Evolutionary conservation across 2,329 filamentous ascomycete species (phyloP).

Genomic region (Ophiostoma himal-ulmi): DNA sequence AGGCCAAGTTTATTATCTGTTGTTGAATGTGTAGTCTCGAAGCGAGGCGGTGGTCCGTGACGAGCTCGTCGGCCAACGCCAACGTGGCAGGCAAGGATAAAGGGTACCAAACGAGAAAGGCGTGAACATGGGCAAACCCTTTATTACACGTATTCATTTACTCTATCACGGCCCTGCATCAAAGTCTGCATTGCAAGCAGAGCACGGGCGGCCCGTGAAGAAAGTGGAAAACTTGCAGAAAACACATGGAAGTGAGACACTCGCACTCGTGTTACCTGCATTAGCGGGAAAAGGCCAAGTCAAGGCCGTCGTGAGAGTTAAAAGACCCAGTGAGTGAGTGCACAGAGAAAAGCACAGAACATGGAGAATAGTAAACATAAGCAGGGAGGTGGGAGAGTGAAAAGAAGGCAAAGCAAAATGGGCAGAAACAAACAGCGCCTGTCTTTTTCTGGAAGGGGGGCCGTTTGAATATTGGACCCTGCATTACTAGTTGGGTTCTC

Average conservation of each 20-base stretch:
- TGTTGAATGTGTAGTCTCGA: background rate
- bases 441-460: background rate
- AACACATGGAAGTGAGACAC: conserved; percentile 3
- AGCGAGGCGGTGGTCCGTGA: background rate
- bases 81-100: background rate
- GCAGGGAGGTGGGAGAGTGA: background rate
- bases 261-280: background rate
- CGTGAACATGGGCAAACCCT: background rate
- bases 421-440: background rate
- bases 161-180: background rate
- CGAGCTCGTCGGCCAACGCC: background rate
- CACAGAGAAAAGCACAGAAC: background rate
- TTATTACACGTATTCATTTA: background rate
- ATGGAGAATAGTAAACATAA: background rate
- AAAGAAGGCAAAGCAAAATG: background rate
- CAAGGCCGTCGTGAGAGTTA: background rate
- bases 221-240: background rate
- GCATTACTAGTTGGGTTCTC: conserved; percentile 5
- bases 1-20: background rate
- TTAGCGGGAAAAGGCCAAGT: background rate
- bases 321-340: background rate
- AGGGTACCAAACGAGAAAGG: background rate
- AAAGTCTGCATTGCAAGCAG: background rate
- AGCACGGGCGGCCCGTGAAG: background rate
- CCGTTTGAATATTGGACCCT: conserved; percentile 5